Evolutionary conservation across 768 basidiomycete species (phyloP), one percentile per base, ranked within the genome.

Genomic region (Suillus subalutaceus): DNA sequence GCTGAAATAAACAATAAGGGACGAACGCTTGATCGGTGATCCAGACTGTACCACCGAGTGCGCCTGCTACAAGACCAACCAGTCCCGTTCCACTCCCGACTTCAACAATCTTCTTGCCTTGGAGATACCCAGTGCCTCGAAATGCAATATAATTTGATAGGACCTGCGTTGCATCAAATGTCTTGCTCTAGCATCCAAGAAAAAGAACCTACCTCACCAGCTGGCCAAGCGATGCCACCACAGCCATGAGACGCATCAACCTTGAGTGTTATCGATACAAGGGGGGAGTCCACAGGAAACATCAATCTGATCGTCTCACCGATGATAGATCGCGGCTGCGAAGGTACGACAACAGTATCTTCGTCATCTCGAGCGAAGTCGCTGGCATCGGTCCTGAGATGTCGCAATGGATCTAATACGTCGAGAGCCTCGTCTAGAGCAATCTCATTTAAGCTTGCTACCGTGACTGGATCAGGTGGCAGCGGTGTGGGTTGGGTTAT

Each of bases 1-100:
- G 62, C 56, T 23, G 23, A 61, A n/a, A 65, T 30, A 62, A 63
- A 30, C 59, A 20, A 48, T 64, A 68, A 69, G 63, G 57, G 56
- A 89, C 93, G 78, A 73, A 96, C 96, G 83, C 84, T 85, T 96
- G 96, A 80, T 98, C 96, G 20, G 96, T 97, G 69, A 95, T 90
- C 79, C 86, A 90, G 32, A 92, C 88, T n/a, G 78, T 79, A 4
- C 82, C 84, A 52, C 89, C 88, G 20, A 96, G 83, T 59, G 84
- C 81, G 6, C 84, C 94, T 3, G 90, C 90, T 6, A 91, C 88
- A 35, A 98, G 84, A 10, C 95, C 95, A n/a, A 97, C 94, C 30
- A 98, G 83, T 20, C 96, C 96, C 4, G 96, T 98, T 2, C 96
- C 96, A 69, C 91, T 91, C 6, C 96, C 96, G 2, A 98, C 84